Evolutionary conservation across 2,329 filamentous ascomycete species (phyloP).

Genomic region (Penicillium capsulatum): DNA sequence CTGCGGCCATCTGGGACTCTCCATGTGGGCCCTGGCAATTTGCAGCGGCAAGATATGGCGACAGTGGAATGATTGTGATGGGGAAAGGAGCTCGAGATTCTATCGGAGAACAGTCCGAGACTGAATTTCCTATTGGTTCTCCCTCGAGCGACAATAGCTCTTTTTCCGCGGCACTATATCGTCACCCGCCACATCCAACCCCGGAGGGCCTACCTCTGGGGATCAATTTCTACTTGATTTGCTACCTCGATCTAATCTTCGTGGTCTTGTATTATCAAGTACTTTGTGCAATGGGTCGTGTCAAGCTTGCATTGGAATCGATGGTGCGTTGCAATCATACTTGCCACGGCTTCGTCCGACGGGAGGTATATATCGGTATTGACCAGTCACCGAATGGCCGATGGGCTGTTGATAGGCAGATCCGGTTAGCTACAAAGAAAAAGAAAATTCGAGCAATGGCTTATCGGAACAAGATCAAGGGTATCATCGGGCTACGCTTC

Average conservation of each 20-base stretch:
- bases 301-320: no score
- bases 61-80: constrained; percentile 6
- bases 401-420: no score
- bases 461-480: constrained; percentile 5
- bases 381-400: no score
- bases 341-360: no score
- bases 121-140: not conserved
- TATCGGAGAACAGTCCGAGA: constrained; percentile 4
- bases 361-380: no score
- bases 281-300: no score
- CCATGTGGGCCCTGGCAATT: not conserved
- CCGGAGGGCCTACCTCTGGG: no score
- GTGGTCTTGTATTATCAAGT: no score
- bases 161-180: constrained; percentile 1
- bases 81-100: not conserved
- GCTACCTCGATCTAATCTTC: no score
- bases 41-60: constrained; percentile 12
- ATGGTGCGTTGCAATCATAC: no score
- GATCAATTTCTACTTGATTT: no score
- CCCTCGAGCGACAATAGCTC: not conserved
- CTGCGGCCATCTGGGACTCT: constrained; percentile 1
- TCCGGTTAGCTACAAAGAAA: no score
- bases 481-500: constrained; percentile 7
- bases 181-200: not conserved
- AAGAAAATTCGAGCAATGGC: not conserved